Evolutionary conservation across 495 filamentous ascomycete species (phyloP), one percentile per base, ranked within the genome.

Genomic region (Geoglossum glabrum): DNA sequence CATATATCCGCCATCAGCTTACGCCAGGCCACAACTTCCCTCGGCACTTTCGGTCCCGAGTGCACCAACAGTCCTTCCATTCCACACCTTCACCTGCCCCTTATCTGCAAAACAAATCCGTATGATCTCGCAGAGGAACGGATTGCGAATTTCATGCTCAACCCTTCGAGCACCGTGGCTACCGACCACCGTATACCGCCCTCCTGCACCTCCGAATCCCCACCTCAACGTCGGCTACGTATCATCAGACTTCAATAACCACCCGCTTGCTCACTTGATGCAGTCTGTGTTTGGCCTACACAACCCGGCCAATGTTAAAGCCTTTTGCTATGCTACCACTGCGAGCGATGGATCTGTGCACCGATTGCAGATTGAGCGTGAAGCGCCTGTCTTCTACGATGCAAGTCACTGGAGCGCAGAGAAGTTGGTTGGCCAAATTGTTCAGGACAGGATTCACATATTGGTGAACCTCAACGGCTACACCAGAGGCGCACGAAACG

Each of bases 231-330:
- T 99, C 56, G 92, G 92, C 49, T 99, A 99, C 66, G 82, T 99
- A 30, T 97, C 92, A 1, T 96, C 90, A 0, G 92, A 99, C 67
- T 99, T 99, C 70, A 99, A 99, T 66, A 99, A 99, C 66, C 92
- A 99, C 65, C 92, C 92, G 33, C 75, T 99, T 43, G 92, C 93
- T 5, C 89, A 96, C 71, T 68, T 96, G 61, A 99, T 99, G 92
- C 92, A 99, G 68, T 97, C 92, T 4, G 92, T 97, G 5, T 99
- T 99, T 71, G 92, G 92, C 1, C 71, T 97, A 56, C 92, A 99
- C 69, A 70, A 95, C 62, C 74, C 76, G 0, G 69, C 67, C 30
- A 78, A 79, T 21, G 86, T 85, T 11, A 85, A 82, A 66, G 90
- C 93, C 0, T 89, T 86, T 67, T 99, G 92, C 66, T 99, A 97